Conservation (phyloP, 2,329 filamentous ascomycete species). For the Dactylonectria estremocensis region DNA sequence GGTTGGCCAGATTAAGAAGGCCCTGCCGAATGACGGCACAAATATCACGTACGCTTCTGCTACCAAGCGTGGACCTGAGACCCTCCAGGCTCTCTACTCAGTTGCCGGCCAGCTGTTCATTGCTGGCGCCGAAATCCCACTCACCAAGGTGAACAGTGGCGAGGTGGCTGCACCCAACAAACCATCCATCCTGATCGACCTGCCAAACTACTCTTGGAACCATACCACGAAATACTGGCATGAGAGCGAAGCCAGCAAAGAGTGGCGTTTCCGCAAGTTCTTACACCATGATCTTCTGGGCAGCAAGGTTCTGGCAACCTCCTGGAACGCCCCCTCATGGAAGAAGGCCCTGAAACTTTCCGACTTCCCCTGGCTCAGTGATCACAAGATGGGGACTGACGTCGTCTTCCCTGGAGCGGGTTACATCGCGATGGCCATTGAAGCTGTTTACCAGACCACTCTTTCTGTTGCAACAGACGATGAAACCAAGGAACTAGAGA, state of each 20-base stretch:
- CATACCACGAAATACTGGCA: slow-evolving; percentile 61
- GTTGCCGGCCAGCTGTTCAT: slow-evolving; percentile 23
- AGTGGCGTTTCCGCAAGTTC: slow-evolving; percentile 54
- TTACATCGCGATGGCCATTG: slow-evolving; percentile 57
- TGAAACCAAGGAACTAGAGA: background rate
- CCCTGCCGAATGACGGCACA: slow-evolving; percentile 17
- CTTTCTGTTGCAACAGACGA: slow-evolving; percentile 9
- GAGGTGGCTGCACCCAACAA: background rate
- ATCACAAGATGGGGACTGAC: slow-evolving; percentile 59
- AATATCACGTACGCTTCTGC: slow-evolving; percentile 14
- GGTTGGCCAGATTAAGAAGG: slow-evolving; percentile 43
- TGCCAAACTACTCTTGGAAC: slow-evolving; percentile 64
- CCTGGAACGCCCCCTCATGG: slow-evolving; percentile 54
- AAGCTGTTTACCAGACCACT: slow-evolving; percentile 53
- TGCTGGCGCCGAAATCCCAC: slow-evolving; percentile 8
- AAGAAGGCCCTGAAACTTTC: slow-evolving; percentile 54
- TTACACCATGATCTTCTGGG: slow-evolving; percentile 61
- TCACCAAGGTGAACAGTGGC: slow-evolving; percentile 20
- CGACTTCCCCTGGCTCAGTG: slow-evolving; percentile 59
- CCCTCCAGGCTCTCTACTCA: slow-evolving; percentile 2
- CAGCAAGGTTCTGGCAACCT: slow-evolving; percentile 50
- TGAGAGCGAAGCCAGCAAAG: slow-evolving; percentile 56
- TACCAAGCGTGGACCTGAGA: slow-evolving; percentile 13
- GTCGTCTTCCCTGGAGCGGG: slow-evolving; percentile 60
- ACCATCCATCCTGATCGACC: slow-evolving; percentile 49